Base-by-base conservation (phyloP, 148 eudicot species). In the Amaranthus cruentus region DNA sequence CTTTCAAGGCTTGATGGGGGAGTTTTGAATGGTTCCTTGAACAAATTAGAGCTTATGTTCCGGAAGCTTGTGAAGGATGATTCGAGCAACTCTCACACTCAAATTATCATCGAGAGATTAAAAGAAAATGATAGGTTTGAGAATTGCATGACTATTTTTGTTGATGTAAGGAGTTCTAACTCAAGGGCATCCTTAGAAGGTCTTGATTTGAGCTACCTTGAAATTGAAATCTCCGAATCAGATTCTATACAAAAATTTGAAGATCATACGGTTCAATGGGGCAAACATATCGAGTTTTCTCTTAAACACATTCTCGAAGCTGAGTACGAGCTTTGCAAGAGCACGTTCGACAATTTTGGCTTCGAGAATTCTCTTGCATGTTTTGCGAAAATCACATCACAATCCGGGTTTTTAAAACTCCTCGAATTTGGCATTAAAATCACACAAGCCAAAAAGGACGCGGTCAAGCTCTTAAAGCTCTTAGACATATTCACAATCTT, bases 401-500 rank as follows among this genome's bases (percentile, higher is more conserved):
- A 78, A 52, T 88, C 90, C 2, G 97, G 96, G 51, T 80, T 94
- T 4, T 77, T 71, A 4, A 69, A 14, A 9, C 88, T 94, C 54
- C 84, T 94, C 61, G 68, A 80, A 72, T 88, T 91, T 72, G 98
- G 93, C 8, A 83, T 75, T 63, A 73, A 79, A 42, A 58, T 94
- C 53, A 83, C 88, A 13, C 80, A 80, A 73, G 85, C 93, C 2
- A 93, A 91, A 81, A 91, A 91, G 71, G 98, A 94, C 52, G 97
- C 98, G n/a, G 54, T 89, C 74, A 94, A 94, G 84, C 97, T 94
- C 7, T 74, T 91, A 64, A 91, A 85, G 86, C 61, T 94, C 58
- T 73, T 94, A 60, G 89, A 88, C 13, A 80, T 91, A 15, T 94
- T 94, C 70, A 81, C 83, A 54, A 76, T 85, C 56, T 80, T 94